Percentiles rank a stretch among this genome's conserved stretches.
phyloP scores from a whole-genome alignment of 2,329 filamentous ascomycete genomes.

The Trichoderma breve region DNA sequence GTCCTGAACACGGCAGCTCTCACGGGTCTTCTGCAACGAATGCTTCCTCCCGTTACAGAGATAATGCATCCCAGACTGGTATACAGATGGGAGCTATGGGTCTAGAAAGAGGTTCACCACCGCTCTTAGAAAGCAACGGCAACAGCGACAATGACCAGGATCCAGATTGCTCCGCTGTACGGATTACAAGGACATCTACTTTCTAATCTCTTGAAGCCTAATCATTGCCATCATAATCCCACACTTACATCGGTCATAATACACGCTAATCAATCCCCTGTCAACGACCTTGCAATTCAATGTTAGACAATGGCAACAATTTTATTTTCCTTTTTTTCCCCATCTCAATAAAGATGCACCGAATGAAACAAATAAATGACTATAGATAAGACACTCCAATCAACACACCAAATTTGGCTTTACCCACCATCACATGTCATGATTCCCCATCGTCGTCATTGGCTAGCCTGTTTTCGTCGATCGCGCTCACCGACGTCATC shows the following conservation, averaged over 20 bases:
- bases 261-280: neutral
- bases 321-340: neutral
- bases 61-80: neutral
- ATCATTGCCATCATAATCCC: neutral
- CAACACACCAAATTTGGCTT: neutral
- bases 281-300: neutral
- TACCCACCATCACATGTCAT: neutral
- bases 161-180: too few species aligned
- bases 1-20: neutral
- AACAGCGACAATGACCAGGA: neutral
- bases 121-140: neutral
- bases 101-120: neutral
- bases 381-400: neutral
- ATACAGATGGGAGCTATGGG: neutral
- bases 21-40: neutral
- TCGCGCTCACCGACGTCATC: constrained; percentile 16
- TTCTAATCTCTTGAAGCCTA: neutral
- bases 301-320: neutral
- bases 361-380: neutral
- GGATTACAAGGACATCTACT: neutral
- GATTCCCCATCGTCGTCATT: constrained; percentile 4
- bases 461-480: constrained; percentile 2
- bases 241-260: neutral
- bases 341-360: neutral
- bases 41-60: neutral